Evolutionary conservation across 1,139 yeast genomes (phyloP).

Genomic region (Debaryomyces coudertii): DNA sequence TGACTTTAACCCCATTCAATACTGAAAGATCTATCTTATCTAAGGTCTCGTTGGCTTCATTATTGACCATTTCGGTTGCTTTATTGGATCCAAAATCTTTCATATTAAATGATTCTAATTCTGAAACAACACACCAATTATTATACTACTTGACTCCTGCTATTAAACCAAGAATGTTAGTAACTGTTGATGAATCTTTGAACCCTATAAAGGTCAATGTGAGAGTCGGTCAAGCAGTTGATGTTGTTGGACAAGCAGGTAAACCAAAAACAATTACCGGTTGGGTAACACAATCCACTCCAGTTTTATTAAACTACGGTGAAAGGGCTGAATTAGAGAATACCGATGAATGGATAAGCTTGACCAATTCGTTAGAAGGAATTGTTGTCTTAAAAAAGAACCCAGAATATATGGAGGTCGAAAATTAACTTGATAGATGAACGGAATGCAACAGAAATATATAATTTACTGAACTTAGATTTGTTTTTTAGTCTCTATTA

Average conservation of each 20-base stretch:
- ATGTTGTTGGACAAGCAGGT: slow-evolving; percentile 98
- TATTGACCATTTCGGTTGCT: slow-evolving; percentile 83
- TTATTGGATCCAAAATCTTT: slow-evolving; percentile 81
- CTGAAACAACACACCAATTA: slow-evolving; percentile 72
- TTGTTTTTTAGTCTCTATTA: not conserved
- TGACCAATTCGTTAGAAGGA: slow-evolving; percentile 86
- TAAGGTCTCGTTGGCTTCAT: slow-evolving; percentile 87
- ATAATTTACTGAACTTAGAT: not conserved
- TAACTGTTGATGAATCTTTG: slow-evolving; percentile 89
- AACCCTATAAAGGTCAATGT: slow-evolving; percentile 91
- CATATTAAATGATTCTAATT: slow-evolving; percentile 50
- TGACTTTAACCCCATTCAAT: slow-evolving; percentile 86
- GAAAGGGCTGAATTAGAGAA: slow-evolving; percentile 97
- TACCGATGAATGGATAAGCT: slow-evolving; percentile 80
- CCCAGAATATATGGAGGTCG: slow-evolving; percentile 81
- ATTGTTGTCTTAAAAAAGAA: slow-evolving; percentile 89
- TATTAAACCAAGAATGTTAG: slow-evolving; percentile 88
- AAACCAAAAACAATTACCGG: slow-evolving; percentile 98
- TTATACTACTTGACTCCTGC: slow-evolving; percentile 88
- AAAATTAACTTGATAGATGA: slow-evolving; percentile 27
- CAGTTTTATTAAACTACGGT: slow-evolving; percentile 89
- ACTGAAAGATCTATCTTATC: slow-evolving; percentile 87
- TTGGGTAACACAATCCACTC: slow-evolving; percentile 98
- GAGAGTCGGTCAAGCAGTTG: slow-evolving; percentile 98
- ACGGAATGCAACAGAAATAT: not conserved